Evolutionary conservation across 2,329 filamentous ascomycete genomes (phyloP).

Genomic region (Stemphylium vesicarium): DNA sequence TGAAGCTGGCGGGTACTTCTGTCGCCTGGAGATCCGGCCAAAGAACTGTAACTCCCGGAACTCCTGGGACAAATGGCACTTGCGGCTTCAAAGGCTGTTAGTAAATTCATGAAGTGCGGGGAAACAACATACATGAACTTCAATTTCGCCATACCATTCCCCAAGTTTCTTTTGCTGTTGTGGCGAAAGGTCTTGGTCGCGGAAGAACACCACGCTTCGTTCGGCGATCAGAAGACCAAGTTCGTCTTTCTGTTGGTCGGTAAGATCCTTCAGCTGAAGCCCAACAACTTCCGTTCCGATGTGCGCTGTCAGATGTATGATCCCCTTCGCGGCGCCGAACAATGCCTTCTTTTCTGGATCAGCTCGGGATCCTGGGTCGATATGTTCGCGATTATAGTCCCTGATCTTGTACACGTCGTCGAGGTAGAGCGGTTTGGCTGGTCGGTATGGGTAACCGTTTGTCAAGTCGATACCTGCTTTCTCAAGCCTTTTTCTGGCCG

Average conservation of each 20-base stretch:
- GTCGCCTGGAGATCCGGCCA: conserved; percentile 73
- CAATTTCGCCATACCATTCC: conserved; percentile 59
- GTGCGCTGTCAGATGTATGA: conserved; percentile 46
- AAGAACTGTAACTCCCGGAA: conserved; percentile 68
- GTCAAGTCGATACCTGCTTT: conserved; percentile 74
- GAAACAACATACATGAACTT: conserved; percentile 66
- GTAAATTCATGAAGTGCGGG: background rate
- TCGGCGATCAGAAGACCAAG: conserved; percentile 52
- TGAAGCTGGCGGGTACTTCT: conserved; percentile 66
- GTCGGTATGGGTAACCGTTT: conserved; percentile 73
- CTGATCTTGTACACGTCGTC: conserved; percentile 73
- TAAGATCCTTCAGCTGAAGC: conserved; percentile 58
- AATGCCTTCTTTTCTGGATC: conserved; percentile 53
- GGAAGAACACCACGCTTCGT: conserved; percentile 58
- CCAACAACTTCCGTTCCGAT: conserved; percentile 47
- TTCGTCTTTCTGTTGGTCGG: conserved; percentile 57
- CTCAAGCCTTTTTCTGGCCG: conserved; percentile 64
- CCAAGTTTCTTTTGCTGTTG: conserved; percentile 43
- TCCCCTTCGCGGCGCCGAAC: conserved; percentile 50
- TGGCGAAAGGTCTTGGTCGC: conserved; percentile 54
- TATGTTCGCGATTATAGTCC: conserved; percentile 48
- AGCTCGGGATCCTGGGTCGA: conserved; percentile 58
- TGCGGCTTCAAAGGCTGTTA: conserved; percentile 61
- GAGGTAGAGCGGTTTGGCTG: conserved; percentile 69
- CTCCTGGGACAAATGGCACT: conserved; percentile 72